Evolutionary conservation across 371 early-diverging fungal species (phyloP).

Genomic region (Syncephalastrum sp.): DNA sequence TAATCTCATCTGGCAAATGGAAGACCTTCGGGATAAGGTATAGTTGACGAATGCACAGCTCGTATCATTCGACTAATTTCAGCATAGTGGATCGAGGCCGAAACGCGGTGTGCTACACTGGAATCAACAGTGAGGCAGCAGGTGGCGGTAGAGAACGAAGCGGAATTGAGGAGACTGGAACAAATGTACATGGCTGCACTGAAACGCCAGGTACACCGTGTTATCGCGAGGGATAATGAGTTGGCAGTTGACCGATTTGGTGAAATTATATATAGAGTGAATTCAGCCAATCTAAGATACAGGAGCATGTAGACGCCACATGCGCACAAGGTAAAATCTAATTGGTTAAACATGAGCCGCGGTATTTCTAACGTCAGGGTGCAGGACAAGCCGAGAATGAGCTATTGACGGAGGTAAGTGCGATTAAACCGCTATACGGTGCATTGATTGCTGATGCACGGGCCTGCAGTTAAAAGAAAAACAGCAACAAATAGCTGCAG

Average conservation of each 20-base stretch:
- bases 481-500: constrained; percentile 21
- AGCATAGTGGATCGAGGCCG: constrained; percentile 52
- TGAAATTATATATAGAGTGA: constrained; percentile 13
- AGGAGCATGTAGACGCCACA: not conserved
- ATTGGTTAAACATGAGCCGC: no score
- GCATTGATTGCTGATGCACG: constrained; percentile 6
- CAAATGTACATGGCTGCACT: constrained; percentile 34
- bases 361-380: no score
- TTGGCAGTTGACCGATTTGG: not conserved
- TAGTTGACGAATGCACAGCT: not conserved
- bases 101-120: constrained; percentile 50
- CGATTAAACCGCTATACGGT: no score
- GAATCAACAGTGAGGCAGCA: constrained; percentile 58
- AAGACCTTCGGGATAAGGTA: constrained; percentile 54
- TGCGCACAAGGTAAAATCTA: not conserved
- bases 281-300: constrained; percentile 16
- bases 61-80: not conserved
- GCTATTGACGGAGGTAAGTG: no score
- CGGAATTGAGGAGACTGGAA: constrained; percentile 42
- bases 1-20: constrained; percentile 37
- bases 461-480: not conserved
- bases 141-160: constrained; percentile 46
- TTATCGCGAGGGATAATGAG: not conserved
- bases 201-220: constrained; percentile 29
- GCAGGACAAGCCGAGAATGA: no score